Evolutionary conservation across 2,329 filamentous ascomycete species (phyloP).

Genomic region (Diaporthe longicolla): DNA sequence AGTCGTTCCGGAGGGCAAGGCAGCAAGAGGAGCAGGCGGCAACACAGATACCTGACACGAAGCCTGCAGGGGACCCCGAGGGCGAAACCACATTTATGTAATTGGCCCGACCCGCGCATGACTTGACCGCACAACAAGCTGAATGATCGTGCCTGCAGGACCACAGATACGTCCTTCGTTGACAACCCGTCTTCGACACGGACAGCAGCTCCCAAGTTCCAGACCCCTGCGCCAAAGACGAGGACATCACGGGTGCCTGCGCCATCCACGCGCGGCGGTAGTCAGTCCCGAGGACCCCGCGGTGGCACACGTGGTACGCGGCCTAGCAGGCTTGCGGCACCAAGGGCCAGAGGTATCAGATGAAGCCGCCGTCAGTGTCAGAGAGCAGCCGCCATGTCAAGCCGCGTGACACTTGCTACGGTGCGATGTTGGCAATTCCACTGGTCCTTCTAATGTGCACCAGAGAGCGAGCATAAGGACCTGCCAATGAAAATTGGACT

Average conservation of each 20-base stretch:
- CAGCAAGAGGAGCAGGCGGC: slow-evolving; percentile 65
- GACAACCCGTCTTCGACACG: slow-evolving; percentile 80
- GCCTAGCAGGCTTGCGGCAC: slow-evolving; percentile 61
- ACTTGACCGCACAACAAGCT: slow-evolving; percentile 18
- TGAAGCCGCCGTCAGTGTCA: slow-evolving; percentile 49
- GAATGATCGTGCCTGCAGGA: slow-evolving; percentile 66
- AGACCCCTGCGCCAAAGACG: slow-evolving; percentile 53
- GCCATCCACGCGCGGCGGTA: slow-evolving; percentile 57
- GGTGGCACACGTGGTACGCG: slow-evolving; percentile 55
- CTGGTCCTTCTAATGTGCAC: neutral
- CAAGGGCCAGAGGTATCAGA: slow-evolving; percentile 61
- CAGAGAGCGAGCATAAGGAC: neutral
- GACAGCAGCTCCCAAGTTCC: slow-evolving; percentile 63
- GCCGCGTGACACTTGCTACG: too few species aligned
- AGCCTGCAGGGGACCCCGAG: slow-evolving; percentile 58
- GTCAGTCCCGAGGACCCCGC: slow-evolving; percentile 54
- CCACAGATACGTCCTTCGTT: slow-evolving; percentile 91
- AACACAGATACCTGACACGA: slow-evolving; percentile 47
- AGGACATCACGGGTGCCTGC: slow-evolving; percentile 64
- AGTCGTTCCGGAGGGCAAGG: slow-evolving; percentile 82
- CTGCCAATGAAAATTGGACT: neutral
- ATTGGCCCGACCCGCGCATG: slow-evolving; percentile 50
- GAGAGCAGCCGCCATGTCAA: neutral
- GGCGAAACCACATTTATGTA: slow-evolving; percentile 89
- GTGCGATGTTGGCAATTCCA: neutral